Evolutionary conservation across 1,139 yeast genomes (phyloP), one percentile per base, ranked within the genome.

Genomic region (Scheffersomyces segobiensis): DNA sequence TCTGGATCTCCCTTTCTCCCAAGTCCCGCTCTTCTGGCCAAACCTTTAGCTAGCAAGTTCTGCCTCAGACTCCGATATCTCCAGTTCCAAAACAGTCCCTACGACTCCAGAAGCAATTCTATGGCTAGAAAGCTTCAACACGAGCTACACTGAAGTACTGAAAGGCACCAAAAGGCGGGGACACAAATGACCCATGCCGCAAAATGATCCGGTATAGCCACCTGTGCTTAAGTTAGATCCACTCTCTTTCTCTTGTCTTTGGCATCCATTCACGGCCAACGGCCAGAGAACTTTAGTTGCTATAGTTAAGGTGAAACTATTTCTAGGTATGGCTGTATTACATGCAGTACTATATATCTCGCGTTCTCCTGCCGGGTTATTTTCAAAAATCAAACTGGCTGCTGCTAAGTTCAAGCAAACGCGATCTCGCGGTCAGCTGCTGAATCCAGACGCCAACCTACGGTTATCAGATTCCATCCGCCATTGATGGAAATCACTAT

Each of bases 401-500:
- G 42, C 53, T 46, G 19, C 39, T 51, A 51, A 32, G 42, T 51
- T 51, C 46, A 22, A 26, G 55, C 52, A 50, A 53, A 49, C 54
- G 58, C 58, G 58, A 53, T 26, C 20, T 54, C 55, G 55, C 52
- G 46, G n/a, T 20, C 46, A 46, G 26, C 51, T 55, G 53, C 59
- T 48, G 50, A 24, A 48, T 48, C 42, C 12, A 17, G 42, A 3
- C 14, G 17, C 42, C 42, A 32, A n/a, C 42, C 42, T 17, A 32
- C 42, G 42, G 42, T 32, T 32, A 32, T 32, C 42, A 32, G 42
- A 32, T 32, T 32, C 42, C 42, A 32, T 32, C 17, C 42, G 42
- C 12, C 42, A 32, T 32, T 17, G 12, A 32, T 7, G 12, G 42
- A 12, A 5, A 32, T 10, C 42, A 32, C 42, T 32, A 32, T 32